phyloP scores from a whole-genome alignment of 1,284 basidiomycete genomes.

The Agroathelia rolfsii region DNA sequence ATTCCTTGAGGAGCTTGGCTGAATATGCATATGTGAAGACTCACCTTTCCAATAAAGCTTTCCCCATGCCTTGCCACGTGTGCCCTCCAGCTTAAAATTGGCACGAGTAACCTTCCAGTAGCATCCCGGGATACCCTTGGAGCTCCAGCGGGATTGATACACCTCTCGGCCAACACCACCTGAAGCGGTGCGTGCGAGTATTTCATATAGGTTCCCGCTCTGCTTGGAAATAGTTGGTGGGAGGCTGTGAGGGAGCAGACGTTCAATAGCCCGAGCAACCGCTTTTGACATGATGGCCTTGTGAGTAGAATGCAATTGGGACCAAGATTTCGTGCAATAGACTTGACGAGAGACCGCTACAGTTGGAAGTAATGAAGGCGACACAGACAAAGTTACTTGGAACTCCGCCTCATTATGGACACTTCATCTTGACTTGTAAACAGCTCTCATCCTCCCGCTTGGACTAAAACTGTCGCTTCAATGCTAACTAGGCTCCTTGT shows the following conservation, averaged over 20 bases:
- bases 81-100: slow-evolving; percentile 58
- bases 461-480: too few species aligned
- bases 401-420: too few species aligned
- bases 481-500: too few species aligned
- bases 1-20: slow-evolving; percentile 27
- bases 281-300: slow-evolving; percentile 13
- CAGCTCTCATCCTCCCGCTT: too few species aligned
- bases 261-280: slow-evolving; percentile 34
- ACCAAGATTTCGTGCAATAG: not conserved
- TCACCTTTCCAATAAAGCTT: slow-evolving; percentile 66
- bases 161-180: slow-evolving; percentile 60
- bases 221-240: slow-evolving; percentile 48
- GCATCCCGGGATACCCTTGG: slow-evolving; percentile 54
- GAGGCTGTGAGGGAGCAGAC: slow-evolving; percentile 37
- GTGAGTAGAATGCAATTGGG: not conserved
- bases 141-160: slow-evolving; percentile 62
- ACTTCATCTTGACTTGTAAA: too few species aligned
- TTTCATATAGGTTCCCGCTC: slow-evolving; percentile 56
- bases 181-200: slow-evolving; percentile 57
- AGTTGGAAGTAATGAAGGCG: too few species aligned
- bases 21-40: slow-evolving; percentile 15
- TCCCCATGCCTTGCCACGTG: slow-evolving; percentile 72
- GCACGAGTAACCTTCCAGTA: slow-evolving; percentile 68
- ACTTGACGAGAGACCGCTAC: slow-evolving; percentile 4
- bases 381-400: too few species aligned